Evolutionary conservation across 495 filamentous ascomycete species (phyloP).

Genomic region (Articulospora tetracladia): DNA sequence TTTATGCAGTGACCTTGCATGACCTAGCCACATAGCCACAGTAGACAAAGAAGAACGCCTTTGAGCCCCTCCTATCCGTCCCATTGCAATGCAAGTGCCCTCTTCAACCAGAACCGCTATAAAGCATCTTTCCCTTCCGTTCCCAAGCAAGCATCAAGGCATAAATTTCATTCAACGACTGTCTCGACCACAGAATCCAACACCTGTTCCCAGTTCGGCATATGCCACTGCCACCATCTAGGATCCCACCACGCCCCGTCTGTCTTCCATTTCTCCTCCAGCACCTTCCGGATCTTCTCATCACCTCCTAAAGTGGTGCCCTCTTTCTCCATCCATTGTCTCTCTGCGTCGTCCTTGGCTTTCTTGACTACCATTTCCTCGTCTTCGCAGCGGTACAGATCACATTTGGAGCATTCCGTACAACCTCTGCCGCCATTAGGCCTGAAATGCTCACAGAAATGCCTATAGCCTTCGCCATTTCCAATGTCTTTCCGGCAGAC

Average conservation of each 20-base stretch:
- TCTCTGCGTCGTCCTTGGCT: constrained; percentile 77
- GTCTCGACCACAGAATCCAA: constrained; percentile 41
- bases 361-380: constrained; percentile 71
- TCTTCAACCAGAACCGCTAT: background rate
- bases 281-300: constrained; percentile 34
- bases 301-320: constrained; percentile 41
- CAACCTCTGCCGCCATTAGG: constrained; percentile 67
- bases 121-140: constrained; percentile 5
- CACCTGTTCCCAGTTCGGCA: constrained; percentile 39
- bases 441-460: constrained; percentile 97
- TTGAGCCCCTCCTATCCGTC: background rate
- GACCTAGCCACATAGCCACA: background rate
- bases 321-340: constrained; percentile 72
- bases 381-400: constrained; percentile 84
- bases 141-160: constrained; percentile 17
- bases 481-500: constrained; percentile 67
- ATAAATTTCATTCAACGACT: constrained; percentile 30
- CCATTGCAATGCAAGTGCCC: background rate
- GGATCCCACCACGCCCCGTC: constrained; percentile 18
- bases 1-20: background rate
- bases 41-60: background rate
- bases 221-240: constrained; percentile 26
- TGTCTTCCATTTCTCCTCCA: constrained; percentile 24
- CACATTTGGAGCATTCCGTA: constrained; percentile 77
- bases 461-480: constrained; percentile 67